Conservation (phyloP, 495 filamentous ascomycete genomes). For the Haplographium delicatum region DNA sequence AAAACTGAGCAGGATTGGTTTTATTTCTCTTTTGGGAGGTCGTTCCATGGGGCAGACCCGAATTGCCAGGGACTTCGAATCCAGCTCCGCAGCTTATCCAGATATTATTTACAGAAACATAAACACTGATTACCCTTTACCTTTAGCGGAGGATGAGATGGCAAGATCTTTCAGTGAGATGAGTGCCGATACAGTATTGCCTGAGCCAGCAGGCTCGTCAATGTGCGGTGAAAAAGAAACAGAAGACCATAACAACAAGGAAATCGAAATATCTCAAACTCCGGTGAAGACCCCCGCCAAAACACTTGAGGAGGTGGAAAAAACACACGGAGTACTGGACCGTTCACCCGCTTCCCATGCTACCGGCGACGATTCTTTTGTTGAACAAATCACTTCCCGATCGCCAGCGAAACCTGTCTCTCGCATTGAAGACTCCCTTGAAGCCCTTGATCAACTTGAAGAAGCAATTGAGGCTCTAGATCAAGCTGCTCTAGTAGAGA, state of each 20-base stretch:
- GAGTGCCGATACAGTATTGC: neutral
- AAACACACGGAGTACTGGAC: constrained; percentile 7
- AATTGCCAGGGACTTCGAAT: neutral
- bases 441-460: constrained; percentile 63
- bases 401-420: constrained; percentile 39
- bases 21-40: constrained; percentile 19
- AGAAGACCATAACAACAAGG: neutral
- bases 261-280: neutral
- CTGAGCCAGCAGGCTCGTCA: neutral
- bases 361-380: constrained; percentile 30
- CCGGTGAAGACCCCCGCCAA: constrained; percentile 11
- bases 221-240: neutral
- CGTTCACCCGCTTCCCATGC: constrained; percentile 1
- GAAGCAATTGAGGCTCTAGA: constrained; percentile 36
- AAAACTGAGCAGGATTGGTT: constrained; percentile 1
- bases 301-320: constrained; percentile 25
- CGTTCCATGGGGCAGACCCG: constrained; percentile 9
- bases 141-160: constrained; percentile 20
- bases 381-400: constrained; percentile 33
- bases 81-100: no score
- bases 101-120: neutral
- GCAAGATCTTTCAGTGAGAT: constrained; percentile 3
- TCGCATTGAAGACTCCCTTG: constrained; percentile 64
- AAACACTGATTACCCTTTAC: constrained; percentile 13
- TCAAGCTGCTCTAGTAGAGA: constrained; percentile 17